Evolutionary conservation across 1,139 yeast species (phyloP).

Genomic region (Waltiozyma sp.): DNA sequence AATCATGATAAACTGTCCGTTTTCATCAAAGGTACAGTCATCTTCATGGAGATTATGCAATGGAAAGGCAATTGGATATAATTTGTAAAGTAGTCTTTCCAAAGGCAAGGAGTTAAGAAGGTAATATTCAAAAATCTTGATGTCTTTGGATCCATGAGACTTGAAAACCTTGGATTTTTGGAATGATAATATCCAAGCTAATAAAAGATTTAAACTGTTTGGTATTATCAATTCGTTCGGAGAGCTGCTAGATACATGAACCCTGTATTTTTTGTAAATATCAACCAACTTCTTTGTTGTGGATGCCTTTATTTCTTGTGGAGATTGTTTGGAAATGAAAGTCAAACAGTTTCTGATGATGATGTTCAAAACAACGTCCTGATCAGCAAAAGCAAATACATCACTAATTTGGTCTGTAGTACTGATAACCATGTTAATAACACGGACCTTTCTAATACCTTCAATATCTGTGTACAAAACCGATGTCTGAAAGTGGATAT

Average conservation of each 20-base stretch:
- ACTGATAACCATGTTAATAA: conserved; percentile 71
- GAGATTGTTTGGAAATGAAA: conserved; percentile 24
- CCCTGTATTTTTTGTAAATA: conserved; percentile 68
- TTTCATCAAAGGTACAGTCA: conserved; percentile 35
- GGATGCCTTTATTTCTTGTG: conserved; percentile 51
- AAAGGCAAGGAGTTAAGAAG: conserved; percentile 46
- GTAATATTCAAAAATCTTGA: conserved; percentile 49
- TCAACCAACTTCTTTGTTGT: conserved; percentile 58
- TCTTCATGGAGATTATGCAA: conserved; percentile 53
- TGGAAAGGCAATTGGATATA: conserved; percentile 77
- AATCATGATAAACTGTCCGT: conserved; percentile 28
- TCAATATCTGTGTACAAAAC: conserved; percentile 65
- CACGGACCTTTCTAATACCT: conserved; percentile 78
- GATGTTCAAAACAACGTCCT: conserved; percentile 67
- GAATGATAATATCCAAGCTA: conserved; percentile 57
- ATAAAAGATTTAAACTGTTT: conserved; percentile 62
- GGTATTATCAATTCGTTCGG: conserved; percentile 73
- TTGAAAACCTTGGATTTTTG: conserved; percentile 59
- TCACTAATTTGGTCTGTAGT: conserved; percentile 67
- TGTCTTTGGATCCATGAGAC: conserved; percentile 38
- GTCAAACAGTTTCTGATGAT: conserved; percentile 52
- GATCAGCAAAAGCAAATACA: conserved; percentile 75
- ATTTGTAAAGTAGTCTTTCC: conserved; percentile 47
- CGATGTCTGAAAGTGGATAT: conserved; percentile 90
- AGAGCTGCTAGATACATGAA: conserved; percentile 36